Evolutionary conservation across 371 early-diverging fungal species (phyloP), one percentile per base, ranked within the genome.

Genomic region (Choanephora cucurbitarum): DNA sequence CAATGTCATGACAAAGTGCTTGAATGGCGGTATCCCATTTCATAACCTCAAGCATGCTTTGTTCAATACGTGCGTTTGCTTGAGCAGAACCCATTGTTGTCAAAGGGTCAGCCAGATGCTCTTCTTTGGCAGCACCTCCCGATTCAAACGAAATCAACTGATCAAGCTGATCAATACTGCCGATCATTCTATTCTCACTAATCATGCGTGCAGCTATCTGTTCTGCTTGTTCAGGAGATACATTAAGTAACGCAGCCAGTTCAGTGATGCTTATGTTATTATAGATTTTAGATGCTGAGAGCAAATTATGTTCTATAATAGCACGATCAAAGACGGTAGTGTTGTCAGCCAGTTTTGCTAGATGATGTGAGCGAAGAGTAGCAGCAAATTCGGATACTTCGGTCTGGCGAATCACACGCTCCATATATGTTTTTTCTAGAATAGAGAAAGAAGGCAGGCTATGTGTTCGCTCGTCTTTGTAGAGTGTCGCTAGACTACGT

Each of bases 261-360:
- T 94, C 92, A 22, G 79, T 83, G 54, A 97, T 90, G 15, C 80
- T 76, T 53, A 97, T 94, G 62, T 90, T 92, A 58, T 91, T 88
- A 73, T 97, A 97, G 40, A 97, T 84, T 60, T 87, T 86, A 53
- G 90, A 88, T 0, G 91, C 89, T 15, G 92, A 84, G 17, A 95
- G 76, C 18, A 97, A 62, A 62, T 97, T 97, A 77, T 97, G 97
- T 70, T 97, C 95, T 32, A 90, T 91, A 14, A 97, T 94, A 14
- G 96, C 97, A 0, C 91, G 85, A 63, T 93, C 95, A 42, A 97
- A 83, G 0, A 94, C 91, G 9, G 93, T 92, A n/a, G 83, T 86
- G 42, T 84, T 82, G 49, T 88, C 90, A 0, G 84, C 80, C 31
- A 90, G 62, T 39, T 67, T 59, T 5, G 90, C 90, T 37, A 81